A percentile compares a stretch with the other conserved stretches of the same genome.
Conservation (phyloP, 164 flowering plant genomes). For the Piper longum region DNA sequence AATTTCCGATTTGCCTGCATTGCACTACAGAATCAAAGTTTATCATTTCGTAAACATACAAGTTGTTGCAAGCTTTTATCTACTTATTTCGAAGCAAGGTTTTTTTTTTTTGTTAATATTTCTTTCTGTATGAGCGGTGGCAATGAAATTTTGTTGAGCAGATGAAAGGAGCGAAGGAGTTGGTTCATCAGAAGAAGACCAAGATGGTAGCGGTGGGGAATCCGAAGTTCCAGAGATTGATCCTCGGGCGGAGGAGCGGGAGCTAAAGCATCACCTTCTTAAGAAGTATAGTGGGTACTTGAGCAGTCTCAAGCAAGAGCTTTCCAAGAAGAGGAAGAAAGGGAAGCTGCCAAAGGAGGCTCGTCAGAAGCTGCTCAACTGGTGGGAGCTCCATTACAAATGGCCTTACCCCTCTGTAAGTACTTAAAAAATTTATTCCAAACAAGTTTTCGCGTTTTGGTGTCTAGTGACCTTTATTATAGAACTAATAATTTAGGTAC, state of each 20-base stretch:
- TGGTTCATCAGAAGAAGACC: slow-evolving; percentile 77
- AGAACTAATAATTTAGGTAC: too few species aligned
- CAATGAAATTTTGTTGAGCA: slow-evolving; percentile 6
- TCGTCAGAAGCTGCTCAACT: slow-evolving; percentile 65
- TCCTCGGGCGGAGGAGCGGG: slow-evolving; percentile 76
- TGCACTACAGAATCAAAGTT: too few species aligned
- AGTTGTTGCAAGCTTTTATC: too few species aligned
- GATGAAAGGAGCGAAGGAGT: slow-evolving; percentile 62
- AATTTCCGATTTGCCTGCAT: too few species aligned
- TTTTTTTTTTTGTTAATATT: too few species aligned
- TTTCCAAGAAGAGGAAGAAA: slow-evolving; percentile 85
- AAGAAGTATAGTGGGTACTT: slow-evolving; percentile 83
- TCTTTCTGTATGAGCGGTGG: too few species aligned
- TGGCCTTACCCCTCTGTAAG: slow-evolving; percentile 92
- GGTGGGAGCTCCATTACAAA: slow-evolving; percentile 92
- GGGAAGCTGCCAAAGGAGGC: slow-evolving; percentile 90
- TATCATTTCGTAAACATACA: too few species aligned
- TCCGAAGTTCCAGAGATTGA: slow-evolving; percentile 62
- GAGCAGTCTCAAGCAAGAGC: slow-evolving; percentile 78
- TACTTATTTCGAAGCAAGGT: too few species aligned
- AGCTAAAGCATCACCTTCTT: slow-evolving; percentile 65
- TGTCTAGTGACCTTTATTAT: not conserved
- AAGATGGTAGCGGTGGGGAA: slow-evolving; percentile 68
- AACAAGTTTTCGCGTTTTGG: not conserved
- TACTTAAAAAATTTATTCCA: not conserved